Evolutionary conservation across 2,329 filamentous ascomycete species (phyloP).

Genomic region (Pseudodiploospora longispora): DNA sequence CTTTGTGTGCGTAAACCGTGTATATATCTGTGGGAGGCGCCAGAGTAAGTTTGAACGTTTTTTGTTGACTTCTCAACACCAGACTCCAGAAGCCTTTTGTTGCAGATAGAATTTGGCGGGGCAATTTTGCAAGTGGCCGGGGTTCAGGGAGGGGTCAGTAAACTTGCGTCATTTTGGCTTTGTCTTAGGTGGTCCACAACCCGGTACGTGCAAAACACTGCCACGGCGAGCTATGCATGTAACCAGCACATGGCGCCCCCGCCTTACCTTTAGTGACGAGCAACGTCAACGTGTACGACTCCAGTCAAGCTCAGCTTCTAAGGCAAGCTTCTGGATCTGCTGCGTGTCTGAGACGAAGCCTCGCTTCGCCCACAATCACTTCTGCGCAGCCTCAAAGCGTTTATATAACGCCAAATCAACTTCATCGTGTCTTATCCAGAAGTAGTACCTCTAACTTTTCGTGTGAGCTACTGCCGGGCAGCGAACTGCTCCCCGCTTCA

Average conservation of each 20-base stretch:
- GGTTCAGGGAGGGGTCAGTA: slow-evolving; percentile 8
- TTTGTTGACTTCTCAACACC: too few species aligned
- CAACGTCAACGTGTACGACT: slow-evolving; percentile 13
- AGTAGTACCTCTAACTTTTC: too few species aligned
- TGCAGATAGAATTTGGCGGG: slow-evolving; percentile 9
- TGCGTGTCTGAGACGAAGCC: slow-evolving; percentile 5
- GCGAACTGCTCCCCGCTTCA: too few species aligned
- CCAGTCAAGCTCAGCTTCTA: slow-evolving; percentile 10
- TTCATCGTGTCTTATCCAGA: background rate
- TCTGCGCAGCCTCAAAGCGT: background rate
- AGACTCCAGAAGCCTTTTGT: background rate
- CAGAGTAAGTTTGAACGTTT: background rate
- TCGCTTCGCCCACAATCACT: slow-evolving; percentile 1
- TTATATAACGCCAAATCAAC: background rate
- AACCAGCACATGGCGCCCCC: slow-evolving; percentile 5
- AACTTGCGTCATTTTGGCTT: slow-evolving; percentile 17
- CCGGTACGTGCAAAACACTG: slow-evolving; percentile 6
- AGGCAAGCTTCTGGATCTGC: slow-evolving; percentile 8
- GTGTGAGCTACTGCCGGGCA: too few species aligned
- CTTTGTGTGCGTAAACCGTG: background rate
- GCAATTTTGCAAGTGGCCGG: slow-evolving; percentile 10
- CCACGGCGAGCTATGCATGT: slow-evolving; percentile 4
- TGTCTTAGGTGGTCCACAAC: slow-evolving; percentile 1
- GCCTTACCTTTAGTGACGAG: slow-evolving; percentile 7
- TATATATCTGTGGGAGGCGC: too few species aligned